Percentiles rank a stretch among this genome's conserved stretches.
Conservation (phyloP, 495 filamentous ascomycete genomes). For the Tuber borchii region DNA sequence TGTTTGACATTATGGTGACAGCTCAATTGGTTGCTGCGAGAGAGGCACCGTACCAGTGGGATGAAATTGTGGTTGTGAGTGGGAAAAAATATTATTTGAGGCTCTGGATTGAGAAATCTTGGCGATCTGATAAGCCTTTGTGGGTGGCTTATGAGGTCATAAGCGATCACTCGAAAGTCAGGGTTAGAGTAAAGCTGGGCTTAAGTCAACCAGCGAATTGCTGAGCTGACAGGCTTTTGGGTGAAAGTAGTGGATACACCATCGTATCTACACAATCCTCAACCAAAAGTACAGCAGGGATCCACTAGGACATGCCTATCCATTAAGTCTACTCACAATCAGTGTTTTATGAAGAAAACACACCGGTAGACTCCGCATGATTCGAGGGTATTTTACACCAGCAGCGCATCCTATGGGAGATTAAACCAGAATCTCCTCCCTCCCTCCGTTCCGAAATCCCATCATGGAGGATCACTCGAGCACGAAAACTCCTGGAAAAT, state of each 20-base stretch:
- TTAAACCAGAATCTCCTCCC: not conserved
- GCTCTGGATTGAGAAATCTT: not conserved
- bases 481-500: not conserved
- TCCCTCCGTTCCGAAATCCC: not conserved
- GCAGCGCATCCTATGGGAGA: not conserved
- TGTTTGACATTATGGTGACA: conserved; percentile 19
- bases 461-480: not conserved
- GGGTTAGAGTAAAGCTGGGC: not conserved
- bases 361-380: not conserved
- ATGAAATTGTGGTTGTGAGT: not conserved
- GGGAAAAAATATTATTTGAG: not conserved
- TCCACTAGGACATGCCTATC: not conserved
- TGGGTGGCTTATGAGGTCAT: not conserved
- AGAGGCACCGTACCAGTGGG: not conserved
- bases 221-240: not conserved
- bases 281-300: not conserved
- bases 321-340: not conserved
- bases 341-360: not conserved
- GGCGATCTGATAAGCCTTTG: not conserved
- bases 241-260: not conserved
- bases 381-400: not conserved
- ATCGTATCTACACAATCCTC: not conserved
- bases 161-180: not conserved
- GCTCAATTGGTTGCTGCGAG: conserved; percentile 12
- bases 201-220: not conserved